These are phyloP conservation scores for Capsella rubella DNA, from an alignment of 441 rosid genomes.

Conservation along the genomic window DNA sequence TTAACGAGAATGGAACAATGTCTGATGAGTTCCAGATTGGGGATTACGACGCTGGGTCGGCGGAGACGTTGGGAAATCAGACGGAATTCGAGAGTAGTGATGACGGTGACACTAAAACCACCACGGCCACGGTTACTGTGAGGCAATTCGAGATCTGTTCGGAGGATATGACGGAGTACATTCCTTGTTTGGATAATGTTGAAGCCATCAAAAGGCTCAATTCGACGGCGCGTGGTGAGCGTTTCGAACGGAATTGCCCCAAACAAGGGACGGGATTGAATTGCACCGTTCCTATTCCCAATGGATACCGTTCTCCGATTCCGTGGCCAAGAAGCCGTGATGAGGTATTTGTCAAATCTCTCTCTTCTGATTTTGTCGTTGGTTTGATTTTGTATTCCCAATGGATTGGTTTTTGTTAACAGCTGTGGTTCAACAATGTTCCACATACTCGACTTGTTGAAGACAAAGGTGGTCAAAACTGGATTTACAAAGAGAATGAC, in stretches of 20 bases:
- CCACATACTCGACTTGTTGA: conserved; percentile 89
- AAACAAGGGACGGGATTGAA: conserved; percentile 60
- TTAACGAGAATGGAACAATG: conserved; percentile 88
- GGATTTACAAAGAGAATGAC: conserved; percentile 76
- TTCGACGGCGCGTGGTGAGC: conserved; percentile 80
- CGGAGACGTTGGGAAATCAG: conserved; percentile 61
- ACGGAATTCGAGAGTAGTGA: conserved; percentile 44
- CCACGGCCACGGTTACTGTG: conserved; percentile 41
- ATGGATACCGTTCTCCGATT: conserved; percentile 71
- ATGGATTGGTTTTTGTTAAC: conserved; percentile 29
- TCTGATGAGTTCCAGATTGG: conserved; percentile 82
- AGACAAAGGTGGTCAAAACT: conserved; percentile 98
- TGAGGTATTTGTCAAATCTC: conserved; percentile 59
- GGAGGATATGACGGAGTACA: conserved; percentile 72
- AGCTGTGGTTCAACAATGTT: conserved; percentile 95
- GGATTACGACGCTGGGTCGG: conserved; percentile 69
- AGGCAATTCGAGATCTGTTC: conserved; percentile 58
- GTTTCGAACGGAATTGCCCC: conserved; percentile 90
- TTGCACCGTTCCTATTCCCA: conserved; percentile 86
- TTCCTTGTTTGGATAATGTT: conserved; percentile 90
- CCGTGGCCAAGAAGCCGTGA: conserved; percentile 98
- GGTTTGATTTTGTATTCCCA: conserved; percentile 8
- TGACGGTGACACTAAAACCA: conserved; percentile 34
- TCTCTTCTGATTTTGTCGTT: conserved; percentile 1
- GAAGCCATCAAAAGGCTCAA: conserved; percentile 69